phyloP scores from a whole-genome alignment of 768 basidiomycete species.

The Rhodosporidiobolus odoratus region DNA sequence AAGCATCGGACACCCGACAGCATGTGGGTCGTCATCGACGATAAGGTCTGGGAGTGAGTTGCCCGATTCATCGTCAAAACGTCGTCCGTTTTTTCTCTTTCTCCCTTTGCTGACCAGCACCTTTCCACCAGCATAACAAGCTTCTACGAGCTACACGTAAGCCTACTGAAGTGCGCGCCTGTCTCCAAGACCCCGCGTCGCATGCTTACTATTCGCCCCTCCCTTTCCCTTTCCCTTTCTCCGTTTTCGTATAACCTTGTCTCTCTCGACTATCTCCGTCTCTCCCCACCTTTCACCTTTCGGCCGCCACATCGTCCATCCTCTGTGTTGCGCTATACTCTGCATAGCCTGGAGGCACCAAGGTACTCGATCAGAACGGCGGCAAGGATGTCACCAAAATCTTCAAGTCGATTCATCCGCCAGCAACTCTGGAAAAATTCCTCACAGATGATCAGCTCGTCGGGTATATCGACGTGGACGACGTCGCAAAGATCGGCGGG shows the following conservation, averaged over 20 bases:
- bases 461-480: conserved; percentile 13
- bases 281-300: not conserved
- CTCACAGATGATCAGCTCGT: conserved; percentile 1
- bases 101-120: not conserved
- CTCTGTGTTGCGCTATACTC: conserved; percentile 65
- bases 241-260: too few species aligned
- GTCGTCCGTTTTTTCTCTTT: not conserved
- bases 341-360: conserved; percentile 15
- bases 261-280: too few species aligned
- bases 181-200: not conserved
- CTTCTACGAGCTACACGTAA: not conserved
- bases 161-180: not conserved
- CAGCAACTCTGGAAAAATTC: conserved; percentile 1
- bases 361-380: conserved; percentile 12
- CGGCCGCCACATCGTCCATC: conserved; percentile 47
- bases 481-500: conserved; percentile 1
- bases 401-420: conserved; percentile 25
- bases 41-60: conserved; percentile 51
- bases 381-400: conserved; percentile 23
- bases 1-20: conserved; percentile 79
- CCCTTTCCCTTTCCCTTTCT: not conserved
- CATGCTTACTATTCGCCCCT: not conserved
- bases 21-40: conserved; percentile 86
- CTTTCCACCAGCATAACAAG: not conserved
- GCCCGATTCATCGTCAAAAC: too few species aligned